Conservation (phyloP, 1,284 basidiomycete species). For the Fistulinella staudtii region DNA sequence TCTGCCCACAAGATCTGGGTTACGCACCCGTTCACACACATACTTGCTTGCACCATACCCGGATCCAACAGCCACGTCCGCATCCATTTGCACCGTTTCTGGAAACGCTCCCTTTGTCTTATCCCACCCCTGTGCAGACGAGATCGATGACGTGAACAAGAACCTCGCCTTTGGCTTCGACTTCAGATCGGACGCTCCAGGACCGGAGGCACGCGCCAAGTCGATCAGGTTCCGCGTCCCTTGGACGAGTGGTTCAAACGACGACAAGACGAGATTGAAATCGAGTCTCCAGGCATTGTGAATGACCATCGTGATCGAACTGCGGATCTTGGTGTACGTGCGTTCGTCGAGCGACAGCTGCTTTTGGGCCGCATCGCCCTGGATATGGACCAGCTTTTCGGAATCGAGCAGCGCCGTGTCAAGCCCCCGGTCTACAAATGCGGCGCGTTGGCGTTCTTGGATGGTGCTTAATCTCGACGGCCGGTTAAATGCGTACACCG, state of each 20-base stretch:
- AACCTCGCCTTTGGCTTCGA: slow-evolving; percentile 16
- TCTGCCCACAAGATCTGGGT: not conserved
- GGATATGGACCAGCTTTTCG: slow-evolving; percentile 26
- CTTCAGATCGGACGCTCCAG: slow-evolving; percentile 17
- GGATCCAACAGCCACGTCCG: slow-evolving; percentile 11
- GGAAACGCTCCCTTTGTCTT: slow-evolving; percentile 12
- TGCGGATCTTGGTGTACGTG: slow-evolving; percentile 22
- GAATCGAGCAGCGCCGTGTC: slow-evolving; percentile 27
- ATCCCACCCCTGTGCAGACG: slow-evolving; percentile 23
- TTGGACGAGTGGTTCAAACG: slow-evolving; percentile 32
- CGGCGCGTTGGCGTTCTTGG: slow-evolving; percentile 23
- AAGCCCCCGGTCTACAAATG: slow-evolving; percentile 32
- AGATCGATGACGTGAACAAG: slow-evolving; percentile 33
- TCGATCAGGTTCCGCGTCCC: slow-evolving; percentile 32
- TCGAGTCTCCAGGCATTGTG: slow-evolving; percentile 36
- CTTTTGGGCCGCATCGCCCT: slow-evolving; percentile 23
- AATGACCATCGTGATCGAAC: slow-evolving; percentile 25
- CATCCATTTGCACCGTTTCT: slow-evolving; percentile 20
- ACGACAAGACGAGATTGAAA: slow-evolving; percentile 35
- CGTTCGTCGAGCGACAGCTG: slow-evolving; percentile 24
- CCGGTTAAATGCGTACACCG: slow-evolving; percentile 35
- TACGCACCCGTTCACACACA: slow-evolving; percentile 24
- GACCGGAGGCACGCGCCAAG: slow-evolving; percentile 21
- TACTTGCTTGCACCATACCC: slow-evolving; percentile 27
- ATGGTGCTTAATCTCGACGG: slow-evolving; percentile 13